Evolutionary conservation across 768 basidiomycete species (phyloP).

Genomic region (Russula griseocarnosa): DNA sequence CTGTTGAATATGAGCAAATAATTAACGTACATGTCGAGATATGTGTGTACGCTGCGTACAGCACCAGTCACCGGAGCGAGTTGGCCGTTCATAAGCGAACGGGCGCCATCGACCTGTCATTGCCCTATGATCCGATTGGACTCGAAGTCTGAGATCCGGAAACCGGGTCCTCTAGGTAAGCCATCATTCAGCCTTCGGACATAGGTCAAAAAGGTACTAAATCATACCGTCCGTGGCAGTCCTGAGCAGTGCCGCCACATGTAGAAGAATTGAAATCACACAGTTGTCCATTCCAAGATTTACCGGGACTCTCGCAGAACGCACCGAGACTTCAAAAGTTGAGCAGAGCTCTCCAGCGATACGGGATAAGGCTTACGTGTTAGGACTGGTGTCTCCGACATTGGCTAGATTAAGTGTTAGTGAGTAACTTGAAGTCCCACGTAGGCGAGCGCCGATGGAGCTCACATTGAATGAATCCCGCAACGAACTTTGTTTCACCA

Average conservation of each 20-base stretch:
- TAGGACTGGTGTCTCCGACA: slow-evolving; percentile 75
- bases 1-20: slow-evolving; percentile 10
- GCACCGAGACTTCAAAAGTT: slow-evolving; percentile 51
- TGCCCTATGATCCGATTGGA: slow-evolving; percentile 71
- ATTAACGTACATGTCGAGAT: slow-evolving; percentile 58
- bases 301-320: slow-evolving; percentile 72
- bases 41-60: slow-evolving; percentile 67
- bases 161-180: slow-evolving; percentile 62
- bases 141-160: slow-evolving; percentile 68
- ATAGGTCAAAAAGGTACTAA: neutral
- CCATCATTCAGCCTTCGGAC: slow-evolving; percentile 14
- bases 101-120: slow-evolving; percentile 65
- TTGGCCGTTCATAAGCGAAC: slow-evolving; percentile 51
- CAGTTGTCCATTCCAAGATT: slow-evolving; percentile 58
- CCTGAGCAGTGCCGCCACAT: slow-evolving; percentile 61
- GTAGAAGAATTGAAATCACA: slow-evolving; percentile 74
- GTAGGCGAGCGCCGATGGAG: slow-evolving; percentile 11
- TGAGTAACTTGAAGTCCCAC: slow-evolving; percentile 16
- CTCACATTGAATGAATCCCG: slow-evolving; percentile 71
- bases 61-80: slow-evolving; percentile 51
- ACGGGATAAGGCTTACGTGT: slow-evolving; percentile 51
- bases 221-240: slow-evolving; percentile 66
- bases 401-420: slow-evolving; percentile 47
- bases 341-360: neutral
- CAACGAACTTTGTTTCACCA: slow-evolving; percentile 65